These are phyloP conservation scores for Moelleriella libera DNA, from an alignment of 2,329 filamentous ascomycete genomes.

Conservation along the genomic window DNA sequence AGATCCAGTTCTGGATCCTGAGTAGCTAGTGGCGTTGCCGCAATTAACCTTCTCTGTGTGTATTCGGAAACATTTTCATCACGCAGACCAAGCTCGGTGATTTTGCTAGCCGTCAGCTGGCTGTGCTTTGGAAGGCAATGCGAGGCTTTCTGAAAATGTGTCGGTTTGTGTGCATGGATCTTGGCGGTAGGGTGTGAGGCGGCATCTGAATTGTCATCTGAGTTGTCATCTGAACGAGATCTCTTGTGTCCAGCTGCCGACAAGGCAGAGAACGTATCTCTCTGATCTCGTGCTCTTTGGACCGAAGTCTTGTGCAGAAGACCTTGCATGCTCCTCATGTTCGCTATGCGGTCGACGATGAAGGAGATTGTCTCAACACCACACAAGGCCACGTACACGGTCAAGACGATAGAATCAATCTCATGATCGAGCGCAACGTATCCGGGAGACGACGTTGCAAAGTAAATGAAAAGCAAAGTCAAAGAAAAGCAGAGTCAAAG, in stretches of 20 bases:
- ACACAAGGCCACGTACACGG: not conserved
- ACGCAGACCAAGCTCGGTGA: constrained; percentile 20
- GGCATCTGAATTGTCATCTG: not conserved
- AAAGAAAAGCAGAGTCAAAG: not conserved
- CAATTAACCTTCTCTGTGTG: constrained; percentile 37
- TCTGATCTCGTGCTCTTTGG: constrained; percentile 25
- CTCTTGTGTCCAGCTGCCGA: constrained; percentile 36
- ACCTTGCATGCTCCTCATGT: constrained; percentile 25
- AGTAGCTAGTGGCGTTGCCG: constrained; percentile 37
- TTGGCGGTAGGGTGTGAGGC: not conserved
- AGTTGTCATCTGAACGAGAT: constrained; percentile 12
- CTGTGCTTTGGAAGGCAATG: constrained; percentile 15
- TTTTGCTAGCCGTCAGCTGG: constrained; percentile 27
- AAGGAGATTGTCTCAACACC: not conserved
- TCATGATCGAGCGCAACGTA: not conserved
- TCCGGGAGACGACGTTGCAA: too few species aligned
- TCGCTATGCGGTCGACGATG: constrained; percentile 3
- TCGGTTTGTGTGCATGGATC: constrained; percentile 2
- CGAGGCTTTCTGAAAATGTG: constrained; percentile 19
- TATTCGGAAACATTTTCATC: constrained; percentile 30
- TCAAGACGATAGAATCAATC: not conserved
- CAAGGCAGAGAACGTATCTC: constrained; percentile 22
- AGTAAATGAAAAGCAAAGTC: not conserved
- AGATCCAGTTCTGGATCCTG: constrained; percentile 44
- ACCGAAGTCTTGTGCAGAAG: constrained; percentile 36